Conservation (phyloP, 768 basidiomycete species). For the Artomyces pyxidatus region DNA sequence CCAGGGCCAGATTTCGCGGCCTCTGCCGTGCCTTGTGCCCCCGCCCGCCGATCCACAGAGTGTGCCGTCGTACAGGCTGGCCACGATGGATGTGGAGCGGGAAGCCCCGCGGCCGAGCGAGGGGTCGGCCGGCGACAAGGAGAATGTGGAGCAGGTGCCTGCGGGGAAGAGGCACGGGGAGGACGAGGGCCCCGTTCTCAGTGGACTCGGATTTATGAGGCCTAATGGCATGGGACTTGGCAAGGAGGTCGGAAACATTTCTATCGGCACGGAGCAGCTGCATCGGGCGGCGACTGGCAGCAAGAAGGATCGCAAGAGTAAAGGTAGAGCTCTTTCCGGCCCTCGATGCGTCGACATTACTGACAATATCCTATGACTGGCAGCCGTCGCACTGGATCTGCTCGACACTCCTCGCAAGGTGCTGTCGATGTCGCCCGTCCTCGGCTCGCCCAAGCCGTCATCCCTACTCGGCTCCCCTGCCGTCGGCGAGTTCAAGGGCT, state of each 20-base stretch:
- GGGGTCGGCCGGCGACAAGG: conserved; percentile 24
- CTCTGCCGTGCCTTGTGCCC: conserved; percentile 4
- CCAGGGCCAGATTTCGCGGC: conserved; percentile 4
- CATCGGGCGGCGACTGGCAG: conserved; percentile 32
- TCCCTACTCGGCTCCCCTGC: conserved; percentile 52
- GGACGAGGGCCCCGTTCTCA: conserved; percentile 18
- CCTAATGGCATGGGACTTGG: conserved; percentile 21
- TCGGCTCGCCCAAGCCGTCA: conserved; percentile 40
- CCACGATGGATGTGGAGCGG: conserved; percentile 5
- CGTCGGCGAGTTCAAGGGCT: conserved; percentile 79
- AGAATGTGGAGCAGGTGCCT: conserved; percentile 26
- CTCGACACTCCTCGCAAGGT: conserved; percentile 35
- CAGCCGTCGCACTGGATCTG: conserved; percentile 54
- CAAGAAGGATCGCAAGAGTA: conserved; percentile 44
- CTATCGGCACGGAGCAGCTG: conserved; percentile 24
- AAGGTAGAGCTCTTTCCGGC: conserved; percentile 40
- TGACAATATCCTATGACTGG: no score
- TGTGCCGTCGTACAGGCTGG: neutral
- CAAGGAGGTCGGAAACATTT: conserved; percentile 47
- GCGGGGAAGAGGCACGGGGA: conserved; percentile 21
- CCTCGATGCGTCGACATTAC: no score
- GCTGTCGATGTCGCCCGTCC: conserved; percentile 30
- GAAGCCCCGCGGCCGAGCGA: neutral
- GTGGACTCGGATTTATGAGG: conserved; percentile 27
- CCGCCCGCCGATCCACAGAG: neutral